phyloP scores from a whole-genome alignment of 1,139 yeast genomes.

The Kurtzmaniella quercitrusa region DNA sequence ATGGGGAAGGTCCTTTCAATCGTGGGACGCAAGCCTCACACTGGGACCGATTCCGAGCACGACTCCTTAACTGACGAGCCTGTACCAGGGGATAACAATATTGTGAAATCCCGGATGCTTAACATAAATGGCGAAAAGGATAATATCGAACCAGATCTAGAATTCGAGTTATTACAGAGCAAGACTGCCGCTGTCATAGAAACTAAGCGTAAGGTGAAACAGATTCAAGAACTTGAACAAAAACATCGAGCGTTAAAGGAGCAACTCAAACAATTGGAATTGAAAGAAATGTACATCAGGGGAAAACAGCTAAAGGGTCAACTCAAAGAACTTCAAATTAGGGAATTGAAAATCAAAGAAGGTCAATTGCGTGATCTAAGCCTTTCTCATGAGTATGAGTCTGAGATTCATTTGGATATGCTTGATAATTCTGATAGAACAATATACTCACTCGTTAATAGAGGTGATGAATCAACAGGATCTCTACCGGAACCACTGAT shows the following conservation, averaged over 20 bases:
- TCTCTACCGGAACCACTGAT: conserved; percentile 1
- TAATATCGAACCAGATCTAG: conserved; percentile 4
- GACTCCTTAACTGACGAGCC: neutral
- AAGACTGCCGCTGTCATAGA: conserved; percentile 3
- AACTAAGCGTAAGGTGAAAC: conserved; percentile 1
- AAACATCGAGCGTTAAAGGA: conserved; percentile 5
- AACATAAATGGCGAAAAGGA: neutral
- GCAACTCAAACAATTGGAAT: conserved; percentile 5
- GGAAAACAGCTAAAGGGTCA: conserved; percentile 7
- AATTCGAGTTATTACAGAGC: conserved; percentile 6
- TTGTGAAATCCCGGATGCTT: neutral
- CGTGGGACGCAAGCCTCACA: conserved; percentile 5
- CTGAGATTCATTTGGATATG: neutral
- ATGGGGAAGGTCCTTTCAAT: conserved; percentile 8
- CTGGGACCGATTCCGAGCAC: neutral
- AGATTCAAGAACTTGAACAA: conserved; percentile 4
- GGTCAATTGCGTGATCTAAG: conserved; percentile 3
- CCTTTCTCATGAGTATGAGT: neutral
- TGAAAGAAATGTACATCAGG: conserved; percentile 6
- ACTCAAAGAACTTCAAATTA: conserved; percentile 5
- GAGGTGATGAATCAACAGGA: neutral
- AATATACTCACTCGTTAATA: neutral
- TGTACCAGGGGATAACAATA: neutral
- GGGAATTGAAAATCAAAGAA: conserved; percentile 8
- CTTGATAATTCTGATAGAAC: conserved; percentile 1